Conservation (phyloP, 192 early-diverging fungal species). For the Fimicolochytrium jonesii region DNA sequence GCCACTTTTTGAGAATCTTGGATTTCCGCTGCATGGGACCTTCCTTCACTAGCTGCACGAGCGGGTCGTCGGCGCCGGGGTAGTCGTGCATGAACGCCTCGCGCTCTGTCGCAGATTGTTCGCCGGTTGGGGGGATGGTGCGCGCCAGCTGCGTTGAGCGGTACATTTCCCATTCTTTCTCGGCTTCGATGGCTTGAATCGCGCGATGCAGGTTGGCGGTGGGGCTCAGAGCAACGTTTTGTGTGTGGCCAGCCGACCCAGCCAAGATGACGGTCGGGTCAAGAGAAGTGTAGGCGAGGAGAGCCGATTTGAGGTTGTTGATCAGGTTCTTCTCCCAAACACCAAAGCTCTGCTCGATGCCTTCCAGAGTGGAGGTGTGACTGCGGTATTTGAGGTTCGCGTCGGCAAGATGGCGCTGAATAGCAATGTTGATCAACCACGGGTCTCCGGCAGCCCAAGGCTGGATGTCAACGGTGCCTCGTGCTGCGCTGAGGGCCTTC, state of each 20-base stretch:
- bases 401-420: constrained; percentile 4
- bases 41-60: constrained; percentile 18
- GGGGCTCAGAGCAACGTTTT: no score
- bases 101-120: not conserved
- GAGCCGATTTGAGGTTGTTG: constrained; percentile 7
- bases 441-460: constrained; percentile 17
- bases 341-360: not conserved
- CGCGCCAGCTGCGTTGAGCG: not conserved
- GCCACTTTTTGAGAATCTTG: constrained; percentile 18
- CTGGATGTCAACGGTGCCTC: not conserved
- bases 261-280: not conserved
- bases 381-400: not conserved
- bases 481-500: not conserved
- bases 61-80: constrained; percentile 3
- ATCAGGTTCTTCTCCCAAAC: constrained; percentile 14
- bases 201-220: constrained; percentile 2
- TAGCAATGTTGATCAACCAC: constrained; percentile 9
- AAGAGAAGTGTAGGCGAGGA: constrained; percentile 18
- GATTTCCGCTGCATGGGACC: constrained; percentile 14
- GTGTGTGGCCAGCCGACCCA: not conserved
- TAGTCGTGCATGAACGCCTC: constrained; percentile 1
- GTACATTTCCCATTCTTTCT: constrained; percentile 13
- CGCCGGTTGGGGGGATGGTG: not conserved
- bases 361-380: constrained; percentile 1
- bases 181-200: constrained; percentile 5